A percentile compares a stretch with the other conserved stretches of the same genome.
Conservation (phyloP, 2,329 filamentous ascomycete species). For the Botrytis deweyae region DNA sequence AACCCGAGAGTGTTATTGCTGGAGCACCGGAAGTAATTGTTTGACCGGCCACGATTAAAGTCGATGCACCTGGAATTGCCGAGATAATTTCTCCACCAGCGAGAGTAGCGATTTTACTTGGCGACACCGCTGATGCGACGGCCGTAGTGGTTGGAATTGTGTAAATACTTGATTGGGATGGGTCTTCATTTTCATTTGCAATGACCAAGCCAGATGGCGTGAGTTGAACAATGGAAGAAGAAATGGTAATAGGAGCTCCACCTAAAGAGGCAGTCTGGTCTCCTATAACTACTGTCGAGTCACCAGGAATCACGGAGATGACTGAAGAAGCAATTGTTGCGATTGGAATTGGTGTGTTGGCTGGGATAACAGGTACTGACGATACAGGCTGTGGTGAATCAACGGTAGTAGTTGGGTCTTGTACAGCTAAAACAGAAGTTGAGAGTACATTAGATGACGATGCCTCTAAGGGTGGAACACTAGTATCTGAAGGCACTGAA, state of each 20-base stretch:
- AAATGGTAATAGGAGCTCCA: conserved; percentile 6
- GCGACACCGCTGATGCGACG: background rate
- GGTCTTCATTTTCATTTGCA: background rate
- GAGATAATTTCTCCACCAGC: conserved; percentile 25
- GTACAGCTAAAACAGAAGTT: background rate
- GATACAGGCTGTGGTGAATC: background rate
- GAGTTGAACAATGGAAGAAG: conserved; percentile 9
- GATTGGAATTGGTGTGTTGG: conserved; percentile 25
- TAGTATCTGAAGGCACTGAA: background rate
- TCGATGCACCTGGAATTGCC: conserved; percentile 24
- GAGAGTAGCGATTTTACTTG: conserved; percentile 5
- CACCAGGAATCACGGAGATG: conserved; percentile 26
- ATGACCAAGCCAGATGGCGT: background rate
- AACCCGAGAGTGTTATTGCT: conserved; percentile 24
- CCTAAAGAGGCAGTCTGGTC: conserved; percentile 21
- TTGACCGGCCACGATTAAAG: conserved; percentile 24
- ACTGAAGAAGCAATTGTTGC: conserved; percentile 25
- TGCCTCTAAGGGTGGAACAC: background rate
- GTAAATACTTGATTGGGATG: background rate
- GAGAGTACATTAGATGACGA: background rate
- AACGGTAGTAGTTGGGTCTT: background rate
- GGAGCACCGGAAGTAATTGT: conserved; percentile 23
- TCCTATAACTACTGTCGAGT: conserved; percentile 21
- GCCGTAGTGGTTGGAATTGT: background rate
- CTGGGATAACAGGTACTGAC: background rate